Conservation (phyloP, 2,329 filamentous ascomycete species). For the Pseudogymnoascus sp. region DNA sequence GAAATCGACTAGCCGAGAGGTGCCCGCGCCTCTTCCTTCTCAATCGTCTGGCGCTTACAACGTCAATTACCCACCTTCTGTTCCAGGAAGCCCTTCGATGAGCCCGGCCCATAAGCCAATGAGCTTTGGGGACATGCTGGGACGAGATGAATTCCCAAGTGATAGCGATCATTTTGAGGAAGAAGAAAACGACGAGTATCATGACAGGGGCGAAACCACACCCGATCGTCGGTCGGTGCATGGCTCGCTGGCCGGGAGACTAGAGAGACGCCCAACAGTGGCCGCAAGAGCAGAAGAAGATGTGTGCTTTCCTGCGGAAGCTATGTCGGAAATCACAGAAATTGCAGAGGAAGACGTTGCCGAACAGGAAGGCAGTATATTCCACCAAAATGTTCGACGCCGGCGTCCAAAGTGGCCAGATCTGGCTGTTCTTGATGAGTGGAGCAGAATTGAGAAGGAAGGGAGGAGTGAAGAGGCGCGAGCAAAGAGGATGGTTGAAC, state of each 20-base stretch:
- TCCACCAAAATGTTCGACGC: constrained; percentile 34
- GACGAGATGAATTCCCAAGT: constrained; percentile 54
- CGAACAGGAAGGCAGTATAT: constrained; percentile 40
- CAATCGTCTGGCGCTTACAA: constrained; percentile 39
- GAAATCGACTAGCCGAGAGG: background rate
- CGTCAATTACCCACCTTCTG: constrained; percentile 63
- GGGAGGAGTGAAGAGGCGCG: constrained; percentile 73
- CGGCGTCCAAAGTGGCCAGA: constrained; percentile 79
- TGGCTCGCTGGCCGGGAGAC: background rate
- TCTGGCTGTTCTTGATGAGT: constrained; percentile 75
- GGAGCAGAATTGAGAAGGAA: constrained; percentile 86
- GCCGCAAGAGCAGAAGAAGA: constrained; percentile 69
- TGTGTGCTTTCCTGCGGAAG: constrained; percentile 82
- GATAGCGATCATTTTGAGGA: background rate
- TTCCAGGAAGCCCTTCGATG: constrained; percentile 55
- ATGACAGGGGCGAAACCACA: constrained; percentile 10
- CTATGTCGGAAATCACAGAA: constrained; percentile 76
- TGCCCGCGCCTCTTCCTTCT: background rate
- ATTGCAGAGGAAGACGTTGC: constrained; percentile 68
- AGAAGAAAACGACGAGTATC: background rate
- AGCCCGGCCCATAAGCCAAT: constrained; percentile 45
- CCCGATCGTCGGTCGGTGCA: constrained; percentile 33
- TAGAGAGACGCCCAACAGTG: constrained; percentile 49
- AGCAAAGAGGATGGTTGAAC: constrained; percentile 88
- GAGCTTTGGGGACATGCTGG: constrained; percentile 63